Evolutionary conservation across 2,329 filamentous ascomycete species (phyloP).

Genomic region (Tolypocladium ophioglossoides): DNA sequence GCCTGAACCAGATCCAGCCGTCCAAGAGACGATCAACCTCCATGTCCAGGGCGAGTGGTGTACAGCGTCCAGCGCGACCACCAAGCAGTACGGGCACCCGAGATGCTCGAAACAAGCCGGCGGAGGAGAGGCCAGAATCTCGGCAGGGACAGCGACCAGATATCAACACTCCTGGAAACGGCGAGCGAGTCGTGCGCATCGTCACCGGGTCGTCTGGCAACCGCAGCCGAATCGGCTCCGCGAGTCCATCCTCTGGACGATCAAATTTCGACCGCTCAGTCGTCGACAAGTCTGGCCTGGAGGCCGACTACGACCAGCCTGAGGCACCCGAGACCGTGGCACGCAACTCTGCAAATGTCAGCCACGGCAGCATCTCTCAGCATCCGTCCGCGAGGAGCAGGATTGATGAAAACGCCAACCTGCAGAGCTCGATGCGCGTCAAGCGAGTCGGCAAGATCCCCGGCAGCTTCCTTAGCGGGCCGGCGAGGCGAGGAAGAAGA

Average conservation of each 20-base stretch:
- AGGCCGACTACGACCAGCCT: conserved; percentile 34
- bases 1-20: conserved; percentile 27
- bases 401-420: conserved; percentile 51
- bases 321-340: conserved; percentile 40
- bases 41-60: conserved; percentile 24
- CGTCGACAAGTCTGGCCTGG: conserved; percentile 21
- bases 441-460: conserved; percentile 67
- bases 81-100: conserved; percentile 28
- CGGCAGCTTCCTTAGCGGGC: conserved; percentile 70
- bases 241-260: conserved; percentile 24
- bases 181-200: conserved; percentile 44
- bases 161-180: conserved; percentile 43
- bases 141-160: conserved; percentile 26
- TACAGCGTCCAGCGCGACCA: conserved; percentile 16
- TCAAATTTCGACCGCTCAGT: conserved; percentile 22
- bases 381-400: conserved; percentile 39
- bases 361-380: conserved; percentile 42
- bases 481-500: conserved; percentile 63
- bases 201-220: conserved; percentile 39
- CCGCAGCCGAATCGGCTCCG: conserved; percentile 24
- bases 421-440: conserved; percentile 65
- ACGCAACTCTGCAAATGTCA: conserved; percentile 33
- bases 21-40: conserved; percentile 41
- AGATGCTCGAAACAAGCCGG: conserved; percentile 31
- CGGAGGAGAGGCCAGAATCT: conserved; percentile 26